Evolutionary conservation across 352 stramenopile genomes (phyloP), one percentile per base, ranked within the genome.

Genomic region (Pythium aquatile): DNA sequence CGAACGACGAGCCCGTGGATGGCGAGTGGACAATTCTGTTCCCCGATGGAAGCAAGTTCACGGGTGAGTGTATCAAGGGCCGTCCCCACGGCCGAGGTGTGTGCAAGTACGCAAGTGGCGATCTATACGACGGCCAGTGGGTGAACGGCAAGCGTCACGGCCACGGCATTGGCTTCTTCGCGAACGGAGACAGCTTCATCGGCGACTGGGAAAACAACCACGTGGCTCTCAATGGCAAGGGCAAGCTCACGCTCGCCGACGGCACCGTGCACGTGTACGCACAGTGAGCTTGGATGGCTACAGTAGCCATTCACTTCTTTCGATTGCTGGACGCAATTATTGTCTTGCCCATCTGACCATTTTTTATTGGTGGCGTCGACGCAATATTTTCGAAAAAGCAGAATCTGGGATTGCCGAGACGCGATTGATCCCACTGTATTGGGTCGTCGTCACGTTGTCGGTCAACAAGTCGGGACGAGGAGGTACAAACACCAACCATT

Each of bases 71-170:
- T 30, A 67, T 90, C 17, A 77, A 76, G 9, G 75, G 79, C n/a
- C 74, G 79, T 28, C 81, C 84, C 13, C 81, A 93, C 35, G 82
- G 87, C 9, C 81, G 69, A 17, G 87, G 87, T 3, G 75, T 91
- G 39, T 87, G 90, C 63, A 90, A 91, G 49, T 94, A 93, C 47
- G 81, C 85, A 42, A 90, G 89, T 40, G 87, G 88, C 3, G 88
- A 96, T 51, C 47, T 91, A 48, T 97, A 96, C 66, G 83, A 90
- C 29, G 88, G 88, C 1, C 75, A 87, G 56, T 97, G 88, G 88
- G 69, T 93, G 11, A 61, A 89, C 32, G 87, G 85, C 58, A 90
- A 92, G 61, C 82, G 85, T n/a, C 80, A 93, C 35, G 84, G 84
- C 6, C 51, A 73, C 29, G 84, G 84, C 49, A 84, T 81, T 1